Conservation (phyloP, 2,329 filamentous ascomycete species). For the Lecanicillium sp. region DNA sequence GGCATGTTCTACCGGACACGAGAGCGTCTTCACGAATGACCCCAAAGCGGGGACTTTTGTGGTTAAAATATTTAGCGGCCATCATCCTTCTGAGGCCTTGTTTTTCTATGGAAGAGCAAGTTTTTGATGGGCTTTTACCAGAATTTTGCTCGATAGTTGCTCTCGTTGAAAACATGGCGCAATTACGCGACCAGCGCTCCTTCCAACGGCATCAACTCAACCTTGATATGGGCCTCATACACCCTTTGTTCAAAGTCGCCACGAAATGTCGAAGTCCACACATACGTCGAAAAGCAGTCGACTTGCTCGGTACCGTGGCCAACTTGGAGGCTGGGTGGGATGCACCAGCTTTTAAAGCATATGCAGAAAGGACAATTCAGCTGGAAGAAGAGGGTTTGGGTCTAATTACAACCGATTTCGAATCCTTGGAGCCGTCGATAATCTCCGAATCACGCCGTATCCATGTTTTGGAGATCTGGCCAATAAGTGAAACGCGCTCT, state of each 20-base stretch:
- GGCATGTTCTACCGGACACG: neutral
- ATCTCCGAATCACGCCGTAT: too few relatives aligned
- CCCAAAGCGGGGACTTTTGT: neutral
- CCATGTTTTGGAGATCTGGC: too few relatives aligned
- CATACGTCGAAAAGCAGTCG: constrained; percentile 5
- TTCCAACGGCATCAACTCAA: neutral
- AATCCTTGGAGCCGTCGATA: too few relatives aligned
- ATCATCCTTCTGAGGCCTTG: constrained; percentile 3
- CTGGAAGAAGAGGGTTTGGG: too few relatives aligned
- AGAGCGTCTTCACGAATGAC: too few relatives aligned
- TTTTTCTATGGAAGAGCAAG: constrained; percentile 5
- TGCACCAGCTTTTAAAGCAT: too few relatives aligned
- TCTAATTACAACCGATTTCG: too few relatives aligned
- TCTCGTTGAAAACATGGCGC: neutral
- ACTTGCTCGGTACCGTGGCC: constrained; percentile 1
- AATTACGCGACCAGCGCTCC: neutral
- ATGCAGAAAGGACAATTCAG: too few relatives aligned
- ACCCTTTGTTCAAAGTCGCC: constrained; percentile 8
- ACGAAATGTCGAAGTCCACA: constrained; percentile 6
- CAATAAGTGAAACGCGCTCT: too few relatives aligned
- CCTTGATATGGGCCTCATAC: constrained; percentile 7
- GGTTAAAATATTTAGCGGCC: constrained; percentile 5
- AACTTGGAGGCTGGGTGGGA: too few relatives aligned
- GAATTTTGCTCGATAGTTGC: constrained; percentile 8
- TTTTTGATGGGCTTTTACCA: constrained; percentile 5